Percentiles rank a stretch among this genome's conserved stretches.
Conservation (phyloP, 2,329 filamentous ascomycete species). For the Beauveria varroae region DNA sequence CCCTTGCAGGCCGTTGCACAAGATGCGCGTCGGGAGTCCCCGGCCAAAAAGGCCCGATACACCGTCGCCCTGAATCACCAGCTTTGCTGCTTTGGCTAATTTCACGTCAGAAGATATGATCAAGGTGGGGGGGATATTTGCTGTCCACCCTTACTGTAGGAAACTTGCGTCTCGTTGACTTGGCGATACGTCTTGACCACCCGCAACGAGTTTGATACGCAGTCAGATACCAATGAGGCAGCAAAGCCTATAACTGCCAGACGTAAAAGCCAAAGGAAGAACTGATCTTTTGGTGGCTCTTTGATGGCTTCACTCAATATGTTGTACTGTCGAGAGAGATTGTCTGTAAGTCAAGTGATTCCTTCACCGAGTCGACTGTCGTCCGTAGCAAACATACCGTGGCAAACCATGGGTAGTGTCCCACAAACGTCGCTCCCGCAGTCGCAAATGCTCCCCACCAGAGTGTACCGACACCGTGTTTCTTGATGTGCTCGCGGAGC, state of each 20-base stretch:
- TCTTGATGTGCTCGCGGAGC: slow-evolving; percentile 36
- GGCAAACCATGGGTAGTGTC: slow-evolving; percentile 43
- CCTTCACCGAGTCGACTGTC: neutral
- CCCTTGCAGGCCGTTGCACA: slow-evolving; percentile 41
- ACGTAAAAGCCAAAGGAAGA: slow-evolving; percentile 35
- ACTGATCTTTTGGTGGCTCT: slow-evolving; percentile 31
- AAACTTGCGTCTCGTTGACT: slow-evolving; percentile 39
- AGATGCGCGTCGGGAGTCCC: slow-evolving; percentile 38
- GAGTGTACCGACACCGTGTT: slow-evolving; percentile 35
- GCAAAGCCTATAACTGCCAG: slow-evolving; percentile 31
- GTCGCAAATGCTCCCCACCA: slow-evolving; percentile 45
- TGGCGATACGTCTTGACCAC: slow-evolving; percentile 44
- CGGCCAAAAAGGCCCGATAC: slow-evolving; percentile 35
- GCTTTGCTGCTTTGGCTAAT: slow-evolving; percentile 33
- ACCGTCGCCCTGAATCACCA: slow-evolving; percentile 34
- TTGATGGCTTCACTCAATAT: slow-evolving; percentile 30
- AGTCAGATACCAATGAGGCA: slow-evolving; percentile 29
- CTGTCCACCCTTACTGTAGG: slow-evolving; percentile 29
- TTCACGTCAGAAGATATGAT: neutral
- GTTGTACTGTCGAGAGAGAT: slow-evolving; percentile 30
- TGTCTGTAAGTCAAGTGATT: neutral
- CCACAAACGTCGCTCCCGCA: slow-evolving; percentile 40
- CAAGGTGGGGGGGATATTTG: no score
- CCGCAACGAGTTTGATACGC: slow-evolving; percentile 38
- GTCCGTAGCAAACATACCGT: slow-evolving; percentile 25